Conservation (phyloP, 441 rosid genomes). For the Adansonia grandidieri region DNA sequence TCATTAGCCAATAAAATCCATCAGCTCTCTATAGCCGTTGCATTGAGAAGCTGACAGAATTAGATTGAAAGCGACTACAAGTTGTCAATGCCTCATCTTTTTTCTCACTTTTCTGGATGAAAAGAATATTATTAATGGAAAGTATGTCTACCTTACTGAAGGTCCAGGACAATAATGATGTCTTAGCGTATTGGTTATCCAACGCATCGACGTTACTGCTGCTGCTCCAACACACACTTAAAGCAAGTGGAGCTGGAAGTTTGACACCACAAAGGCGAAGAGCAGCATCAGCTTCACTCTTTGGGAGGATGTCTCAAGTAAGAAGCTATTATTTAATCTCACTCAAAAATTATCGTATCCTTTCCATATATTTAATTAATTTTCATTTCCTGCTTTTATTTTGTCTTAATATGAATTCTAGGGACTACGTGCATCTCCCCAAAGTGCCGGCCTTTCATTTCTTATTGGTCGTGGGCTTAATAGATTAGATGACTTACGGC, state of each 20-base stretch:
- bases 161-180: constrained; percentile 65
- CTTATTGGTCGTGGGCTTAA: constrained; percentile 58
- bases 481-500: constrained; percentile 63
- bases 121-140: constrained; percentile 14
- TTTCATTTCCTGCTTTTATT: constrained; percentile 22
- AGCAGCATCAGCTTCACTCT: constrained; percentile 55
- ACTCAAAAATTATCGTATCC: neutral
- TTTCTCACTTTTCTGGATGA: neutral
- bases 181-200: constrained; percentile 72
- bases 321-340: constrained; percentile 8
- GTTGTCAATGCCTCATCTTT: neutral
- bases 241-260: constrained; percentile 55
- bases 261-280: constrained; percentile 60
- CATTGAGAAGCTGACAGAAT: neutral
- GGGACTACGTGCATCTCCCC: constrained; percentile 69
- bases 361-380: constrained; percentile 16
- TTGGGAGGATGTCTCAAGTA: constrained; percentile 78
- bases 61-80: neutral
- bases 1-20: neutral
- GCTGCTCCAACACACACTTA: constrained; percentile 67
- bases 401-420: constrained; percentile 29
- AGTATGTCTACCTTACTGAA: constrained; percentile 32
- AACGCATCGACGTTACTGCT: constrained; percentile 59
- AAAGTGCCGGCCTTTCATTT: constrained; percentile 65
- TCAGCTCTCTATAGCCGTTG: constrained; percentile 3